These are phyloP conservation scores for Botrytis byssoidea DNA, from an alignment of 2,329 filamentous ascomycete species.

Conservation along the genomic window DNA sequence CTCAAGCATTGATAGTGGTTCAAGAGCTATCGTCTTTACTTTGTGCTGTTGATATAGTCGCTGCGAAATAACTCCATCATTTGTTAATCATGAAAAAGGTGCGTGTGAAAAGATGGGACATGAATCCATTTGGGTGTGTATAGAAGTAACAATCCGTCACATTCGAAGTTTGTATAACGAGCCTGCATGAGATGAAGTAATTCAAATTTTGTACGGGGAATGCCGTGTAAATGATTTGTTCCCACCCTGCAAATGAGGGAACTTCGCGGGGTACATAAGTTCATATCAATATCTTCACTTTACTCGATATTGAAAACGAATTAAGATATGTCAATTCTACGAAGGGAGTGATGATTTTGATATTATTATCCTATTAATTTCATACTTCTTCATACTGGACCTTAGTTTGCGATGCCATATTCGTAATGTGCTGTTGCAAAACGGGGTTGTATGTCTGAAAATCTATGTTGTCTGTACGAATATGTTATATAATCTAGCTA, in stretches of 20 bases:
- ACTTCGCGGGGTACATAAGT: neutral
- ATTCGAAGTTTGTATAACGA: neutral
- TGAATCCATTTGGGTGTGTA: neutral
- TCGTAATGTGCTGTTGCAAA: neutral
- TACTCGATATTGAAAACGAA: neutral
- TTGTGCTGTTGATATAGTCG: neutral
- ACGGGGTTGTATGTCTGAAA: neutral
- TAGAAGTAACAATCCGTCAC: neutral
- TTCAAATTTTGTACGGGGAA: neutral
- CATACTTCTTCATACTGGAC: neutral
- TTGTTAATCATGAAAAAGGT: neutral
- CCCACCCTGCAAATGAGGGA: neutral
- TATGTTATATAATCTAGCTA: neutral
- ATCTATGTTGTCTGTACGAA: neutral
- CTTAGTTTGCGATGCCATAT: neutral
- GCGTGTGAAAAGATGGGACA: too few species aligned
- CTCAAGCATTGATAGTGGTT: too few species aligned
- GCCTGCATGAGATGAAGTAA: neutral
- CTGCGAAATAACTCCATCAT: neutral
- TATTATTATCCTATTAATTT: too few species aligned
- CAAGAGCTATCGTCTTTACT: neutral
- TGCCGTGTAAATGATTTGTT: neutral
- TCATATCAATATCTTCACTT: neutral
- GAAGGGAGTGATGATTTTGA: accelerated
- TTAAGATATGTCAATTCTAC: neutral